A percentile compares a stretch with the other conserved stretches of the same genome.
phyloP scores from a whole-genome alignment of 768 basidiomycete genomes.

The Imleria badia region DNA sequence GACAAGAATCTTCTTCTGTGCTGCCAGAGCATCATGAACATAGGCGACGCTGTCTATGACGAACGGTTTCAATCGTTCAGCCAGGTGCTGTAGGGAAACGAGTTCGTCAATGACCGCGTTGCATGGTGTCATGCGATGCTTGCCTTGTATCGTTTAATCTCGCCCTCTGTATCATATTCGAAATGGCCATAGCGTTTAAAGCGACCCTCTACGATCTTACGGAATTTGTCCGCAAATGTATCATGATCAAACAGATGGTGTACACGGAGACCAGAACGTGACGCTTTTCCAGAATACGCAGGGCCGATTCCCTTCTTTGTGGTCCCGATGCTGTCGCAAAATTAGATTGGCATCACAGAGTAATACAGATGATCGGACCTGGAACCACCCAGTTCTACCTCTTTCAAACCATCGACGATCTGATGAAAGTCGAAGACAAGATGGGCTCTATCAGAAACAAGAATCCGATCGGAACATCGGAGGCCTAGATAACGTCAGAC shows the following conservation, averaged over 20 bases:
- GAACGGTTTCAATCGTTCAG: slow-evolving; percentile 80
- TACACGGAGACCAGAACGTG: slow-evolving; percentile 90
- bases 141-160: slow-evolving; percentile 91
- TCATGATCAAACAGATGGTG: slow-evolving; percentile 93
- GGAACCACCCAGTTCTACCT: slow-evolving; percentile 91
- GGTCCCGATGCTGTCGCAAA: slow-evolving; percentile 77
- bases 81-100: slow-evolving; percentile 56
- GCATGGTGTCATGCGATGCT: slow-evolving; percentile 5
- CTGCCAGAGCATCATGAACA: slow-evolving; percentile 74
- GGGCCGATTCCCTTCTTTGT: slow-evolving; percentile 99
- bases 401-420: slow-evolving; percentile 98
- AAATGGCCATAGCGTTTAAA: slow-evolving; percentile 98
- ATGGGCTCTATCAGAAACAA: slow-evolving; percentile 94
- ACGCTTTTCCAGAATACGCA: slow-evolving; percentile 96
- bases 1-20: slow-evolving; percentile 81
- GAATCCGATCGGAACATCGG: slow-evolving; percentile 77
- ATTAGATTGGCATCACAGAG: not conserved
- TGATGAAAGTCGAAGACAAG: slow-evolving; percentile 99
- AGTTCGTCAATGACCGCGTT: not conserved
- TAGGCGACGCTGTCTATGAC: slow-evolving; percentile 87
- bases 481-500: slow-evolving; percentile 56
- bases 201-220: slow-evolving; percentile 92
- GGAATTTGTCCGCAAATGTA: slow-evolving; percentile 87
- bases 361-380: slow-evolving; percentile 43
- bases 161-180: slow-evolving; percentile 97